Percentiles rank a stretch among this genome's conserved stretches.
Conservation (phyloP, 2,329 filamentous ascomycete species). For the Byssochlamys sp. region DNA sequence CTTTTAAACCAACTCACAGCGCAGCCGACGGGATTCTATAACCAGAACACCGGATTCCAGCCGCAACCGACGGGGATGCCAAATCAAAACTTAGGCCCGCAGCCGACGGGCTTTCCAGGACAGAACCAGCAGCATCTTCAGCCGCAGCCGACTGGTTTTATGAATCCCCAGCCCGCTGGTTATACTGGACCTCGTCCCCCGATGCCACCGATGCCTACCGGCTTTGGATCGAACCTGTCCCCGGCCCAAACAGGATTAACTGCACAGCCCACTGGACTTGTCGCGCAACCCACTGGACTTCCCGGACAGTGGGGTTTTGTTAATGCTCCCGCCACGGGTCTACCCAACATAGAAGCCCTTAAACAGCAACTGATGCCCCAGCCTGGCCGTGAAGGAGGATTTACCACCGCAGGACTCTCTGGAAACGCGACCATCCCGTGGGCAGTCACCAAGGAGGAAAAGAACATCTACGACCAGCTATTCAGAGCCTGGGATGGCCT, state of each 20-base stretch:
- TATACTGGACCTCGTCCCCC: slow-evolving; percentile 73
- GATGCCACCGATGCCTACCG: slow-evolving; percentile 72
- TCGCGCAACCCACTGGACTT: slow-evolving; percentile 84
- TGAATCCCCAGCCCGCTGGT: slow-evolving; percentile 62
- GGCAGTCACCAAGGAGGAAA: slow-evolving; percentile 98
- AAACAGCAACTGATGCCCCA: slow-evolving; percentile 97
- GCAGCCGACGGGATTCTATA: slow-evolving; percentile 41
- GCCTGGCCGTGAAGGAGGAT: slow-evolving; percentile 74
- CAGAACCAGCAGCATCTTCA: slow-evolving; percentile 51
- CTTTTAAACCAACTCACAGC: slow-evolving; percentile 49
- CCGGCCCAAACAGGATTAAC: slow-evolving; percentile 58
- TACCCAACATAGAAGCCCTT: slow-evolving; percentile 88
- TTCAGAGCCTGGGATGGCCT: slow-evolving; percentile 97
- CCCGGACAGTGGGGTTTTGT: slow-evolving; percentile 98
- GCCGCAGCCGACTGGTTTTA: slow-evolving; percentile 61
- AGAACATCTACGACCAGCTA: slow-evolving; percentile 87
- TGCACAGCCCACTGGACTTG: slow-evolving; percentile 55
- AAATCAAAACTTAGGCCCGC: slow-evolving; percentile 30
- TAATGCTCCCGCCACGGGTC: slow-evolving; percentile 76
- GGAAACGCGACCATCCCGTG: slow-evolving; percentile 94
- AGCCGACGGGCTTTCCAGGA: slow-evolving; percentile 36
- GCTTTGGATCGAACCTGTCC: slow-evolving; percentile 53
- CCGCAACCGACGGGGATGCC: slow-evolving; percentile 42
- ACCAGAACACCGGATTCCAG: slow-evolving; percentile 61
- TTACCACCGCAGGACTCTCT: slow-evolving; percentile 74